Evolutionary conservation across 441 rosid species (phyloP).

Genomic region (Adansonia grandidieri): DNA sequence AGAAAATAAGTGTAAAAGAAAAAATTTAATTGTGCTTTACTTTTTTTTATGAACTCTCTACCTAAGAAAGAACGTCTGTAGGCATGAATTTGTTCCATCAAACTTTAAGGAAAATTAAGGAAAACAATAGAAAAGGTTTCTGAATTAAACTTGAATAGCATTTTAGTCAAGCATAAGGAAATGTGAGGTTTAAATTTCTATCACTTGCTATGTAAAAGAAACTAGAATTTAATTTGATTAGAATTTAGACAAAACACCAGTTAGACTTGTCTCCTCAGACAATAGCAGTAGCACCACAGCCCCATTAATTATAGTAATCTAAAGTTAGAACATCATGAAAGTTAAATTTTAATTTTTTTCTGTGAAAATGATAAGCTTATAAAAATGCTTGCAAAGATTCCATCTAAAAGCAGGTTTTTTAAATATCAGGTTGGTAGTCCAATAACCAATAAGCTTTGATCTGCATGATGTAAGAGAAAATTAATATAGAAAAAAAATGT

Average conservation of each 20-base stretch:
- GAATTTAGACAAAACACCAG: background rate
- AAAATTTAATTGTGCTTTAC: background rate
- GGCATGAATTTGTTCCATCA: background rate
- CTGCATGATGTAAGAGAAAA: background rate
- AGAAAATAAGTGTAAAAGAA: background rate
- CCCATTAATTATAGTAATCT: background rate
- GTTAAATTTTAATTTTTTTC: background rate
- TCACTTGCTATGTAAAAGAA: background rate
- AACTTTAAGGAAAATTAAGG: background rate
- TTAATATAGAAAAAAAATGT: background rate
- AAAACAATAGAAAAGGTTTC: background rate
- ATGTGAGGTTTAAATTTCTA: no score
- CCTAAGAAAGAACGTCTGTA: background rate
- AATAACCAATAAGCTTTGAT: background rate
- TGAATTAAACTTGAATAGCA: background rate
- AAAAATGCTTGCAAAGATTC: background rate
- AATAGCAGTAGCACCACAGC: background rate
- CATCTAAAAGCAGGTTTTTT: background rate
- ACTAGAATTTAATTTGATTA: background rate
- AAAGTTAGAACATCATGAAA: background rate
- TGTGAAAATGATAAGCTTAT: background rate
- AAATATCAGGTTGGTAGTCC: background rate
- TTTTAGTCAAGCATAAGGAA: background rate
- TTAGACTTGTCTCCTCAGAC: constrained; percentile 7
- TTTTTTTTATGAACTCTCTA: background rate